Base-by-base conservation (phyloP, 257 asterid genomes). In the Fraxinus excelsior region DNA sequence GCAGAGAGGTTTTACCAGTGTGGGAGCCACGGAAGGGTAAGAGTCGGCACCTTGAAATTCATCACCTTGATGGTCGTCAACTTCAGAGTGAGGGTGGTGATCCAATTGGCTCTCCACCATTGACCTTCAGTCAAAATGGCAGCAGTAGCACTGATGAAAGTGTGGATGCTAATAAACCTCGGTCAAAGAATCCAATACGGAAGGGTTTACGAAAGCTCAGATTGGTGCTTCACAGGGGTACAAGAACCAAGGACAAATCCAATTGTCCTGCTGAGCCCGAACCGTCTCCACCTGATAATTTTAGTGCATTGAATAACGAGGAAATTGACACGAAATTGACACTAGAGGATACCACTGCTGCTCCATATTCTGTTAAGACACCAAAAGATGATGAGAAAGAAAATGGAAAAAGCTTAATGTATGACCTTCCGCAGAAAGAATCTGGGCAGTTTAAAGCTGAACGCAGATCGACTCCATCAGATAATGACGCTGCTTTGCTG, bases 1-100 rank as follows among this genome's bases (percentile, higher is more conserved):
- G 99, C 64, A 89, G 94, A 83, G 99, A 95, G 79, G 90, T 88
- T 32, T 82, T 86, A 42, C 97, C 83, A 82, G 88, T 83, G 26
- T 95, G 99, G 98, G 96, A 90, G 84, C 90, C 93, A 70, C 90
- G 97, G 82, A 95, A 89, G 84, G 96, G 96, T 66, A 94, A 83
- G 81, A 76, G 69, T 74, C 87, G 89, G 84, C 78, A 51, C 67
- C 29, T 60, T 46, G 77, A 77, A 42, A 32, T 73, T 28, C 79
- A 14, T 32, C 49, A 34, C 69, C 79, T 80, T 18, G 87, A 85
- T 32, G 80, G 65, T 56, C 65, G 89, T 0, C 83, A 85, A 68
- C 78, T 83, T 79, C 88, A 21, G 40, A 70, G 78, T 3, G 90
- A 42, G 34, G 80, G 21, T 70, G 82, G 79, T 37, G 84, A 84